Evolutionary conservation across 2,329 filamentous ascomycete genomes (phyloP), one percentile per base, ranked within the genome.

Genomic region (Cordyceps pruinosa): DNA sequence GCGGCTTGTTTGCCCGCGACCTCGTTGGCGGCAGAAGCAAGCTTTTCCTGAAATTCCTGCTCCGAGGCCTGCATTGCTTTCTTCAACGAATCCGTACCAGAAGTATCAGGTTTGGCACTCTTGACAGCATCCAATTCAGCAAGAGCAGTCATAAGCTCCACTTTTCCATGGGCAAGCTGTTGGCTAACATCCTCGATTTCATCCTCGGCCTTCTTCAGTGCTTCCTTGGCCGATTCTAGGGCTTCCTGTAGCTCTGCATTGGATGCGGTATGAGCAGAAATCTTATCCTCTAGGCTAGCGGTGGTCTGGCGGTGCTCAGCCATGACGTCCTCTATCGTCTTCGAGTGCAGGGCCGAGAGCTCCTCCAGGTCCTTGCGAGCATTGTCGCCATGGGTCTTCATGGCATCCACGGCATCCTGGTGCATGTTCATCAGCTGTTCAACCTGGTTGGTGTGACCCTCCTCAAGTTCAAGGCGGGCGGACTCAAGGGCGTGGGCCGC

Each of bases 101-200:
- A 73, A 2, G 77, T 83, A 65, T 85, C 82, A 7, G 79, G 73
- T 67, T 79, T 84, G 63, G 75, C 75, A 64, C 74, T 83, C 70
- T 76, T 79, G 45, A 74, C 69, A 8, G 81, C 81, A 59, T 87
- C 84, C 17, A 86, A 75, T 51, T 84, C 82, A 21, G 83, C 82
- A 68, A 82, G 76, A 10, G 81, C 77, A 57, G 78, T 79, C 59
- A 82, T 79, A 59, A 81, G 81, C 56, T 79, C 78, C 73, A 84
- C 82, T 73, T 84, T 84, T 61, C 81, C 80, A 49, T 78, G 73
- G 2, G 79, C 82, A 42, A 85, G 77, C 63, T 79, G 75, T 63
- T 78, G 77, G 56, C 76, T 75, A 60, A 84, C 68, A 25, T 76
- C 73, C 61, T 76, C 74, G 32, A 74, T 66, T 62, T 84, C 81